A percentile compares a stretch with the other conserved stretches of the same genome.
phyloP scores from a whole-genome alignment of 139 green algal genomes.

The Chlamydomonas schloesseri region DNA sequence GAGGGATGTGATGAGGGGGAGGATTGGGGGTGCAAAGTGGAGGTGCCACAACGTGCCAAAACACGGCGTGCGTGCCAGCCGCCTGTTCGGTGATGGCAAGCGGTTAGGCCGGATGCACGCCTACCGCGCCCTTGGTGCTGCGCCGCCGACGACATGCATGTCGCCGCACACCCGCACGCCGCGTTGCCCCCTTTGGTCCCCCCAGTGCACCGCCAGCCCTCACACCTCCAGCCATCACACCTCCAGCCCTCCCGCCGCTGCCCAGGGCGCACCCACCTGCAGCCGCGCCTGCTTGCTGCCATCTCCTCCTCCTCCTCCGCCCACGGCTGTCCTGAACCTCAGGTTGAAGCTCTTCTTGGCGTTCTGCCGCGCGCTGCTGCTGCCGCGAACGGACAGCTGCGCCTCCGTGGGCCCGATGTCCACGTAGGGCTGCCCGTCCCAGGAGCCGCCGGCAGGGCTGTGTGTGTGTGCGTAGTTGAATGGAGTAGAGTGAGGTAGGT shows the following conservation, averaged over 20 bases:
- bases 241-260: not conserved
- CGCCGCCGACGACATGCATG: too few relatives aligned
- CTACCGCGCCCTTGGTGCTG: too few relatives aligned
- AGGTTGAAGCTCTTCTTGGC: conserved; percentile 65
- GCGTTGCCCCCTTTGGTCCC: too few relatives aligned
- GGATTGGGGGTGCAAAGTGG: not conserved
- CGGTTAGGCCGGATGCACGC: not conserved
- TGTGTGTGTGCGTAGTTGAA: too few relatives aligned
- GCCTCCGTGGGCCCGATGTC: conserved; percentile 4
- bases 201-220: not conserved
- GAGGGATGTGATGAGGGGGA: not conserved
- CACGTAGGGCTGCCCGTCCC: conserved; percentile 2
- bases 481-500: too few relatives aligned
- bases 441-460: not conserved
- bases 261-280: not conserved
- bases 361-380: conserved; percentile 35
- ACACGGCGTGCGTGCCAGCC: too few relatives aligned
- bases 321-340: not conserved
- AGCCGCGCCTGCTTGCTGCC: not conserved
- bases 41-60: not conserved
- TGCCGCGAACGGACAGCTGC: conserved; percentile 51
- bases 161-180: too few relatives aligned
- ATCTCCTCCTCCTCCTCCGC: too few relatives aligned
- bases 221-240: conserved; percentile 1
- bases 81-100: not conserved